Evolutionary conservation across 2,329 filamentous ascomycete species (phyloP).

Genomic region (Lachnellula hyalina): DNA sequence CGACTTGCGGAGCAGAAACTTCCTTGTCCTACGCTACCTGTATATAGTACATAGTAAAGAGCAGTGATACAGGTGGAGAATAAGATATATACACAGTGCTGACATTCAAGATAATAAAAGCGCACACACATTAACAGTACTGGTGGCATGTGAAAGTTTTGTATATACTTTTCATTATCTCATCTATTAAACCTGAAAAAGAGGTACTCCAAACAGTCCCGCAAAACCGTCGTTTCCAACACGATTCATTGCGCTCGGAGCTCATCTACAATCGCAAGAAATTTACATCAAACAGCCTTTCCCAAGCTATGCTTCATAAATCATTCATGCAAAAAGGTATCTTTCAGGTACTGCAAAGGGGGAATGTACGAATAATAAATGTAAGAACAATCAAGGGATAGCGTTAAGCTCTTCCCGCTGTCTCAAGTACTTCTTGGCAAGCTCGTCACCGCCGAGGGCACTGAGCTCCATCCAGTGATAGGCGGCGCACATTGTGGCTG

Average conservation of each 20-base stretch:
- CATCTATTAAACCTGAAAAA: not conserved
- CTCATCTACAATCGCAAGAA: not conserved
- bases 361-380: not conserved
- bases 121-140: no score
- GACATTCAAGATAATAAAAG: no score
- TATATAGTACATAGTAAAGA: no score
- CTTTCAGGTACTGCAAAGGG: not conserved
- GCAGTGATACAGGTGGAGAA: no score
- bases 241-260: not conserved
- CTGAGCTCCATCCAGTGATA: slow-evolving; percentile 97
- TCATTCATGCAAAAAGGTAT: not conserved
- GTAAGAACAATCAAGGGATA: slow-evolving; percentile 2
- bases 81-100: no score
- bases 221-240: not conserved
- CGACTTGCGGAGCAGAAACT: no score
- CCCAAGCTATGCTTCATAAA: not conserved
- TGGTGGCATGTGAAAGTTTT: not conserved
- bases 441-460: slow-evolving; percentile 76
- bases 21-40: no score
- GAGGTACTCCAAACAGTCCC: not conserved
- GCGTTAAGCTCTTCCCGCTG: slow-evolving; percentile 12
- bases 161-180: not conserved
- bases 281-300: not conserved
- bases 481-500: slow-evolving; percentile 85
- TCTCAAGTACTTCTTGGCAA: slow-evolving; percentile 51